A percentile compares a stretch with the other conserved stretches of the same genome.
These are phyloP conservation scores for Saccharomyces hybrid DNA, from an alignment of 1,139 yeast species.

Conservation along the genomic window DNA sequence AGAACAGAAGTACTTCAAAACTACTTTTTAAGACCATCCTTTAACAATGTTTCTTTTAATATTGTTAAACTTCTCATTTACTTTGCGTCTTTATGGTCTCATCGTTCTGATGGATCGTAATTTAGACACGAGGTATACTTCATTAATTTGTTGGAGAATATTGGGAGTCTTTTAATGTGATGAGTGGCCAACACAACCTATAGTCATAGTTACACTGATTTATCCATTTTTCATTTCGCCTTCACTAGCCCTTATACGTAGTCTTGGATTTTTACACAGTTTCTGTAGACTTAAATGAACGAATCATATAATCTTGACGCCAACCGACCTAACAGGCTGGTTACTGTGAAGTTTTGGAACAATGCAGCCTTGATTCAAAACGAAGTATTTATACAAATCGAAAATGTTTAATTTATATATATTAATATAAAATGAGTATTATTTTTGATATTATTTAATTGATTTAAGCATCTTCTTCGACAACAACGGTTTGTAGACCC, in stretches of 20 bases:
- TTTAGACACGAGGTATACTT: conserved; percentile 3
- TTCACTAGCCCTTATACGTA: not conserved
- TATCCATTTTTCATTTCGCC: conserved; percentile 5
- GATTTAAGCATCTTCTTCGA: conserved; percentile 73
- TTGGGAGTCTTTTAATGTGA: conserved; percentile 31
- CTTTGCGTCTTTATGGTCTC: conserved; percentile 6
- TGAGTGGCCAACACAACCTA: conserved; percentile 31
- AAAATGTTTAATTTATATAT: conserved; percentile 8
- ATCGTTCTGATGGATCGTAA: conserved; percentile 14
- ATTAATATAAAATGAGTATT: conserved; percentile 8
- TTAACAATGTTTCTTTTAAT: conserved; percentile 9
- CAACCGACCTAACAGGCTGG: not conserved
- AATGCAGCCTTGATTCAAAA: not conserved
- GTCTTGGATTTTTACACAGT: not conserved
- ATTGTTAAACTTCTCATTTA: conserved; percentile 15
- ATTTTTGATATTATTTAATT: conserved; percentile 15
- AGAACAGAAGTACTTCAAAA: conserved; percentile 29
- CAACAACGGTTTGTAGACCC: conserved; percentile 97
- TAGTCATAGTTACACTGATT: conserved; percentile 36
- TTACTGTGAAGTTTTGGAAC: not conserved
- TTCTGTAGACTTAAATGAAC: not conserved
- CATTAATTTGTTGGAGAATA: conserved; percentile 2
- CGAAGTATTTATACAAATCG: conserved; percentile 8
- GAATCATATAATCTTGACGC: not conserved
- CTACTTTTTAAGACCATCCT: conserved; percentile 22